Evolutionary conservation across 331 rosid genomes (phyloP).

Genomic region (Dryas integrifolia): DNA sequence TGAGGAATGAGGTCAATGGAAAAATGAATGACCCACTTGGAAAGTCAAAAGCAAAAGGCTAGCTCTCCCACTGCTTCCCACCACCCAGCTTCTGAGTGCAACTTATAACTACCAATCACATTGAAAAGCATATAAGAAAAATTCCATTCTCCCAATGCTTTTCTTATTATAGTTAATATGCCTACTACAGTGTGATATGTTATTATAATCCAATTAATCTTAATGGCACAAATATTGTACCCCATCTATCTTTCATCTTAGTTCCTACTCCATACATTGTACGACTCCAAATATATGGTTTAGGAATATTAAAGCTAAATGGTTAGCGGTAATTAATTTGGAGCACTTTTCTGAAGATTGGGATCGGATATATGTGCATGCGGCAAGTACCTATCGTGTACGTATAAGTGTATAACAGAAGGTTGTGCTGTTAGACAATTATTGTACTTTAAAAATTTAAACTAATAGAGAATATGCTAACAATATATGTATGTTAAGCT

Average conservation of each 20-base stretch:
- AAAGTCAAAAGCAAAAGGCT: slow-evolving; percentile 26
- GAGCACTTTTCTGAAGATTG: neutral
- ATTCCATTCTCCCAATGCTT: slow-evolving; percentile 38
- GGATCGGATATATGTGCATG: neutral
- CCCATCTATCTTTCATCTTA: slow-evolving; percentile 9
- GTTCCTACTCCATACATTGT: slow-evolving; percentile 14
- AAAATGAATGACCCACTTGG: slow-evolving; percentile 48
- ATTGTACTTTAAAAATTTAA: neutral
- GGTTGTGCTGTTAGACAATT: too few relatives aligned
- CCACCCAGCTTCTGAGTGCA: slow-evolving; percentile 33
- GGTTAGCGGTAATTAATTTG: slow-evolving; percentile 9
- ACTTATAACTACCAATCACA: slow-evolving; percentile 35
- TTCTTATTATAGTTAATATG: slow-evolving; percentile 22
- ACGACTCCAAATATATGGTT: slow-evolving; percentile 22
- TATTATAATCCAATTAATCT: slow-evolving; percentile 24
- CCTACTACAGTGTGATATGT: slow-evolving; percentile 17
- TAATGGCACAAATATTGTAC: slow-evolving; percentile 18
- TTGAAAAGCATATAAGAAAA: slow-evolving; percentile 22
- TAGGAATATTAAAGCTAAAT: slow-evolving; percentile 11
- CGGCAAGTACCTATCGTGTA: neutral
- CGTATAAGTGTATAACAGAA: too few relatives aligned
- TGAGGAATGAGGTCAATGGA: slow-evolving; percentile 46
- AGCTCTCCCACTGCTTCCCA: slow-evolving; percentile 24
- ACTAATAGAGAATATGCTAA: slow-evolving; percentile 25
- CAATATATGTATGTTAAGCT: slow-evolving; percentile 15